These are phyloP conservation scores for Suillus clintonianus DNA, from an alignment of 768 basidiomycete genomes.

Conservation along the genomic window DNA sequence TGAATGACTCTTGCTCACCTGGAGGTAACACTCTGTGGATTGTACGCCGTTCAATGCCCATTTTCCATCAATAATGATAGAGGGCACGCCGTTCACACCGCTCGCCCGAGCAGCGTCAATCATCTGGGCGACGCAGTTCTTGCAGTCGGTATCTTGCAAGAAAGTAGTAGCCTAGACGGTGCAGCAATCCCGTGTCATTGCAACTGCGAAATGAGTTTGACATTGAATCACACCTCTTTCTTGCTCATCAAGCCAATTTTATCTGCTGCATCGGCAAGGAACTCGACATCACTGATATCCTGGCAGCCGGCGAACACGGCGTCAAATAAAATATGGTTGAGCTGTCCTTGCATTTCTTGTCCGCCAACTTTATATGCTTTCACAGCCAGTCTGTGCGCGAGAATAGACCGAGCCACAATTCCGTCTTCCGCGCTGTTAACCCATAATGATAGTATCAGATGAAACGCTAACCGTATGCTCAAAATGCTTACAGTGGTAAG, in stretches of 20 bases:
- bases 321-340: slow-evolving; percentile 41
- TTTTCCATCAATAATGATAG: slow-evolving; percentile 47
- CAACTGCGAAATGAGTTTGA: not conserved
- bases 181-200: not conserved
- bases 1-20: slow-evolving; percentile 25
- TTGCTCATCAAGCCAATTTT: slow-evolving; percentile 41
- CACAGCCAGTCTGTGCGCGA: slow-evolving; percentile 46
- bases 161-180: slow-evolving; percentile 39
- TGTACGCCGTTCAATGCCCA: slow-evolving; percentile 51
- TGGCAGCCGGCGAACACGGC: slow-evolving; percentile 41
- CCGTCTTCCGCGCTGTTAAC: slow-evolving; percentile 39
- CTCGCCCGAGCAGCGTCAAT: slow-evolving; percentile 40
- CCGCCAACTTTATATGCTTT: slow-evolving; percentile 46
- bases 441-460: not conserved
- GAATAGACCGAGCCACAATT: slow-evolving; percentile 38
- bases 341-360: slow-evolving; percentile 37
- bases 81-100: slow-evolving; percentile 55
- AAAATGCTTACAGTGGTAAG: slow-evolving; percentile 22
- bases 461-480: not conserved
- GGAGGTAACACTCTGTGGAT: slow-evolving; percentile 38
- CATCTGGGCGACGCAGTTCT: slow-evolving; percentile 42
- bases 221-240: slow-evolving; percentile 32
- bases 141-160: slow-evolving; percentile 41
- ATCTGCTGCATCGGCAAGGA: slow-evolving; percentile 41
- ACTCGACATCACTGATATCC: slow-evolving; percentile 37